These are phyloP conservation scores for Cyanidioschyzon merolae DNA, from an alignment of 23 red algal genomes.

Conservation along the genomic window DNA sequence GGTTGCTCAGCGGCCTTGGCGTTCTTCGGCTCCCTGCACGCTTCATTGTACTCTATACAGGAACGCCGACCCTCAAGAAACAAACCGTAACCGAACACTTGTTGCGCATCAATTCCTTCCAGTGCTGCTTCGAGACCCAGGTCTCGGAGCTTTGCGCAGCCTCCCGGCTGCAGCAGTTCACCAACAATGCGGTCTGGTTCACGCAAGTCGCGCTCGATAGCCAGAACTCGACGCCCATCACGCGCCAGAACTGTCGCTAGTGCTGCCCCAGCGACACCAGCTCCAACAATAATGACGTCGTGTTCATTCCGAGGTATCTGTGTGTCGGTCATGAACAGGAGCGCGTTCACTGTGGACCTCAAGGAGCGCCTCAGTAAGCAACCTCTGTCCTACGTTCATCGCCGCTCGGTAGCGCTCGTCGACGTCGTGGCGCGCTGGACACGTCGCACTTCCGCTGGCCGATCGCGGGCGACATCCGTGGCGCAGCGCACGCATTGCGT, in stretches of 20 bases:
- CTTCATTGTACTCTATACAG: slow-evolving; percentile 44
- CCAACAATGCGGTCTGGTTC: slow-evolving; percentile 85
- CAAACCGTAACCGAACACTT: slow-evolving; percentile 74
- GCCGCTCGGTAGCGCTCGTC: too few relatives aligned
- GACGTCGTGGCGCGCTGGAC: too few relatives aligned
- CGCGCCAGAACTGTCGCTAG: slow-evolving; percentile 60
- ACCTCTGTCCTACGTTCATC: too few relatives aligned
- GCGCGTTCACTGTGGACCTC: too few relatives aligned
- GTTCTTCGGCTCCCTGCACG: neutral
- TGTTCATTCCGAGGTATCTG: too few relatives aligned
- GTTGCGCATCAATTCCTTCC: slow-evolving; percentile 70
- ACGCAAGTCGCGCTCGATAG: slow-evolving; percentile 62
- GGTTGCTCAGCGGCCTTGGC: neutral
- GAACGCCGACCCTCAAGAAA: slow-evolving; percentile 53
- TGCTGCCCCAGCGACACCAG: slow-evolving; percentile 87
- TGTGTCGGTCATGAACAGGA: too few relatives aligned
- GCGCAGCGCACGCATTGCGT: too few relatives aligned
- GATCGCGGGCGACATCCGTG: too few relatives aligned
- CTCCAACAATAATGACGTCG: slow-evolving; percentile 93
- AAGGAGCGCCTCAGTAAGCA: too few relatives aligned
- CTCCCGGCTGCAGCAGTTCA: slow-evolving; percentile 90
- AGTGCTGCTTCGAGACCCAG: slow-evolving; percentile 66
- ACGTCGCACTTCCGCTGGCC: too few relatives aligned
- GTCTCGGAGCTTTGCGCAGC: slow-evolving; percentile 33
- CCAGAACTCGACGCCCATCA: slow-evolving; percentile 60